A percentile compares a stretch with the other conserved stretches of the same genome.
Evolutionary conservation across 2,329 filamentous ascomycete species (phyloP).

Genomic region (Lachnellula hyalina): DNA sequence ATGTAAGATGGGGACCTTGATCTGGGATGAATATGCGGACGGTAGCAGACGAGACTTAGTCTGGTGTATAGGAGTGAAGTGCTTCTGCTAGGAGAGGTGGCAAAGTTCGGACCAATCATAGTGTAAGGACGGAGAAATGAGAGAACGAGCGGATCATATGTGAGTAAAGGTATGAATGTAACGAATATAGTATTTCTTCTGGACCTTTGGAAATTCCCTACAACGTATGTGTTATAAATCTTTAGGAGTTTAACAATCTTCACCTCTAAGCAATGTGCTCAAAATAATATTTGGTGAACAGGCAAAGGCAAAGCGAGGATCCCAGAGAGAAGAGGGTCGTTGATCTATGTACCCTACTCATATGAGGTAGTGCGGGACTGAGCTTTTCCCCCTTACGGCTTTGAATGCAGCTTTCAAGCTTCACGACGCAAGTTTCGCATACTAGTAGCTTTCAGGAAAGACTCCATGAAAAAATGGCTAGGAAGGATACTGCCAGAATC

Average conservation of each 20-base stretch:
- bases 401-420: background rate
- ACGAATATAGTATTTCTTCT: too few species aligned
- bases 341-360: background rate
- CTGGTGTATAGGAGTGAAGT: too few species aligned
- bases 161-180: too few species aligned
- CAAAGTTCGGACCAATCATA: too few species aligned
- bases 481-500: background rate
- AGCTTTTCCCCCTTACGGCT: background rate
- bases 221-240: slow-evolving; percentile 19
- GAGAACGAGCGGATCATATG: too few species aligned
- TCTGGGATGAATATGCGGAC: background rate
- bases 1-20: background rate
- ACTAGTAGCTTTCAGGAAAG: background rate
- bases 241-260: slow-evolving; percentile 12
- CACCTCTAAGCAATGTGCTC: slow-evolving; percentile 7
- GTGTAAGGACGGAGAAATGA: too few species aligned
- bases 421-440: background rate
- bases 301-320: background rate
- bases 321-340: background rate
- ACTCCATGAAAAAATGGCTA: background rate
- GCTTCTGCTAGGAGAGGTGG: too few species aligned
- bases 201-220: background rate
- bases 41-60: too few species aligned
- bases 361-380: background rate
- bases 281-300: background rate